phyloP scores from a whole-genome alignment of 106 monocot genomes.

The Acorus calamus region DNA sequence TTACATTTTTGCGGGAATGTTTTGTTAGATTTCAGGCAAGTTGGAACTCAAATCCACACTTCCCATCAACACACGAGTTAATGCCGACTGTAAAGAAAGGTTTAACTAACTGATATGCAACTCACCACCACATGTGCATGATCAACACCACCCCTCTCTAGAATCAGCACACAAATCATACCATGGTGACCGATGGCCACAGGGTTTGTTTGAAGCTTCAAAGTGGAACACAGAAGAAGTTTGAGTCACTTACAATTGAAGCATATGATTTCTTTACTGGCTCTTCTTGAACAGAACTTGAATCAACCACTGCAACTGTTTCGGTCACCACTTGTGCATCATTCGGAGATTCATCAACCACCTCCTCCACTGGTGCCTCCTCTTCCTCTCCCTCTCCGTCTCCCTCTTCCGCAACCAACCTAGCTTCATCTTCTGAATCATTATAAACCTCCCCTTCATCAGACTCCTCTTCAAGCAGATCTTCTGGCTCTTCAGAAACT shows the following conservation, averaged over 20 bases:
- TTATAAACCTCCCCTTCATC: constrained; percentile 44
- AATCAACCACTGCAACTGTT: neutral
- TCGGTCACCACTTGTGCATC: constrained; percentile 8
- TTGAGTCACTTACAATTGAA: constrained; percentile 63
- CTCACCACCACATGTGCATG: too few species aligned
- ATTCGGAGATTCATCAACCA: constrained; percentile 52
- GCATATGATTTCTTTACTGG: constrained; percentile 90
- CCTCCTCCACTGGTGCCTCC: constrained; percentile 17
- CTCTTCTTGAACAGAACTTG: constrained; percentile 28
- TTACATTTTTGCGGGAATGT: too few species aligned
- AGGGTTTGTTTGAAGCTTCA: too few species aligned
- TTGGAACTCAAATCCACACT: too few species aligned
- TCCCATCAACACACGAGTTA: too few species aligned
- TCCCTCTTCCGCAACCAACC: constrained; percentile 16
- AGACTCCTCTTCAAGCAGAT: constrained; percentile 17
- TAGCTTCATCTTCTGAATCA: constrained; percentile 42
- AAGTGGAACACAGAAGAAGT: neutral
- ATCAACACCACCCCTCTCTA: too few species aligned
- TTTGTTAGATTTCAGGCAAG: too few species aligned
- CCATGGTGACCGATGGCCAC: neutral
- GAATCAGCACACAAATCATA: too few species aligned
- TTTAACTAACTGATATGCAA: too few species aligned
- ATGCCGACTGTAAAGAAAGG: too few species aligned
- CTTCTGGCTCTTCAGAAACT: neutral
- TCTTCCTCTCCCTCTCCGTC: constrained; percentile 28